Evolutionary conservation across 192 early-diverging fungal species (phyloP).

Genomic region (Phlyctochytrium planicorne): DNA sequence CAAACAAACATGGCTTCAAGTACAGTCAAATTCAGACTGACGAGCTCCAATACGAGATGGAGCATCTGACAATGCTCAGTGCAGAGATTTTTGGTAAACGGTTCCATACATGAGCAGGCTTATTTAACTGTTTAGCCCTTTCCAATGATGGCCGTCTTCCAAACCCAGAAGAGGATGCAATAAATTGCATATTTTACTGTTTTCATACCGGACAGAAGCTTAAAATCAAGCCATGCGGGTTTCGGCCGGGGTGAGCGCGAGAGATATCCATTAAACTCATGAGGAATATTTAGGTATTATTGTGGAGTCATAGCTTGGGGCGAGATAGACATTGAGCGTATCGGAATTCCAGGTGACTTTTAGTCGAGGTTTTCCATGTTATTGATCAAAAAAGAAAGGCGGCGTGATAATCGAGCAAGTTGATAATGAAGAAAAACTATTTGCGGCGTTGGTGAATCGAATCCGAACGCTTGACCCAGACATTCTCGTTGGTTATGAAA

Average conservation of each 20-base stretch:
- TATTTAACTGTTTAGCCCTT: slow-evolving; percentile 18
- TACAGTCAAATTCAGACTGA: slow-evolving; percentile 53
- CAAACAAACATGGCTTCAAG: slow-evolving; percentile 66
- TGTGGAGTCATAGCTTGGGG: too few species aligned
- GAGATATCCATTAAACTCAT: too few species aligned
- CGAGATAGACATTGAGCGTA: too few species aligned
- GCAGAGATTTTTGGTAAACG: slow-evolving; percentile 56
- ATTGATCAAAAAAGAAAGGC: too few species aligned
- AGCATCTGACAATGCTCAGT: slow-evolving; percentile 51
- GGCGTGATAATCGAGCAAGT: neutral
- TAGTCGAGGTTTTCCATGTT: too few species aligned
- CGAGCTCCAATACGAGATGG: slow-evolving; percentile 40
- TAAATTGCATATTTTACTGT: slow-evolving; percentile 69
- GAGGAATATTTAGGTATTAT: too few species aligned
- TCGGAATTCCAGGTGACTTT: too few species aligned
- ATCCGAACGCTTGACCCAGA: slow-evolving; percentile 76
- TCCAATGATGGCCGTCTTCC: slow-evolving; percentile 54
- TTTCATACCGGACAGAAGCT: slow-evolving; percentile 52
- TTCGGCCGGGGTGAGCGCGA: too few species aligned
- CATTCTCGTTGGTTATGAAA: slow-evolving; percentile 83
- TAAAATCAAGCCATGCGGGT: too few species aligned
- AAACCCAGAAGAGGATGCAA: slow-evolving; percentile 64
- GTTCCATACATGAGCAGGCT: neutral
- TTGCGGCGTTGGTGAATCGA: slow-evolving; percentile 53
- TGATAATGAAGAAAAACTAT: slow-evolving; percentile 57